Evolutionary conservation across 1,139 yeast species (phyloP).

Genomic region (Taphrina wiesneri): DNA sequence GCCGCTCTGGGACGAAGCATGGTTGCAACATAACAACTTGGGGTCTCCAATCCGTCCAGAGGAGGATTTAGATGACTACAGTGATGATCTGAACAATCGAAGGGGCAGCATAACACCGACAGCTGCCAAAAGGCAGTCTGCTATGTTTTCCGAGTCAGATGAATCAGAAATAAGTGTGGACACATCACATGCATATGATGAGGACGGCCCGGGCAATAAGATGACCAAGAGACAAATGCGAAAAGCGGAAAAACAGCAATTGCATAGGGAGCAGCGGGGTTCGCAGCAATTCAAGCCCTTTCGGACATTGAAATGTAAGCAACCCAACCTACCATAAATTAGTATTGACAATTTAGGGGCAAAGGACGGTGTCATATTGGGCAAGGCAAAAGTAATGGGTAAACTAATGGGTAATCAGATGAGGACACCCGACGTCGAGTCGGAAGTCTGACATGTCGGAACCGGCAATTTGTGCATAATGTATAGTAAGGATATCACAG

Average conservation of each 20-base stretch:
- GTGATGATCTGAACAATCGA: background rate
- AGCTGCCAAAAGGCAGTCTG: background rate
- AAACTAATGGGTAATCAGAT: background rate
- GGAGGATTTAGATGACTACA: background rate
- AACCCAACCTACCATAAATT: background rate
- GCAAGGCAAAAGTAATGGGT: conserved; percentile 1
- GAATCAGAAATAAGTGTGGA: background rate
- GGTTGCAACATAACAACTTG: background rate
- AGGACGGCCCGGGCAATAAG: conserved; percentile 8
- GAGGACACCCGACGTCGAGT: conserved; percentile 11
- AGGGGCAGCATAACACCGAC: conserved; percentile 3
- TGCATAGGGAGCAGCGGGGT: conserved; percentile 10
- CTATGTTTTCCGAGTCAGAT: background rate
- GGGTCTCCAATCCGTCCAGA: background rate
- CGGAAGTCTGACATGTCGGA: background rate
- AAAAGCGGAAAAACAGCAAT: conserved; percentile 1
- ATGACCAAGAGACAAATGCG: background rate
- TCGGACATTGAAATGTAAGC: conserved; percentile 1
- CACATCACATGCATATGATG: background rate
- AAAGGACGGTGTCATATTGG: conserved; percentile 11
- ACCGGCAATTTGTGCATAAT: background rate
- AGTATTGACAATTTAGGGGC: background rate
- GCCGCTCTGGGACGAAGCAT: conserved; percentile 2
- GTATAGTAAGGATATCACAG: background rate
- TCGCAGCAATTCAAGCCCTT: conserved; percentile 25